These are phyloP conservation scores for Colletotrichum costaricense DNA, from an alignment of 2,329 filamentous ascomycete species.

Conservation along the genomic window DNA sequence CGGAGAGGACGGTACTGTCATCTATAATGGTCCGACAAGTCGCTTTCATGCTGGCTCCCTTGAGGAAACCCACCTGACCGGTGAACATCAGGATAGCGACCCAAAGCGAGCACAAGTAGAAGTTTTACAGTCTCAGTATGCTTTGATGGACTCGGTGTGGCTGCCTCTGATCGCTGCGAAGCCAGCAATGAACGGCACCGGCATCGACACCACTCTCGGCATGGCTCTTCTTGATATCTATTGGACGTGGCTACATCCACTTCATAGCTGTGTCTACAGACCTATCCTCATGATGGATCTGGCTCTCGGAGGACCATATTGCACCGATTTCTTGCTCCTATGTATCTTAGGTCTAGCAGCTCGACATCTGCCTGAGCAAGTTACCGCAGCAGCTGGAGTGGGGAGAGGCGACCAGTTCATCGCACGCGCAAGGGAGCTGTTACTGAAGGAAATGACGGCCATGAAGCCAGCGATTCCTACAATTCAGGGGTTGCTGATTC, in stretches of 20 bases:
- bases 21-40: conserved; percentile 40
- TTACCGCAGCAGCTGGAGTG: background rate
- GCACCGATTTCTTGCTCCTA: conserved; percentile 38
- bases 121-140: conserved; percentile 27
- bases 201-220: conserved; percentile 29
- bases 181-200: conserved; percentile 32
- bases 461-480: conserved; percentile 29
- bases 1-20: conserved; percentile 37
- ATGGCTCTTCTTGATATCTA: conserved; percentile 38
- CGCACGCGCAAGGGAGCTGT: conserved; percentile 9
- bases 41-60: conserved; percentile 38
- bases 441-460: conserved; percentile 28
- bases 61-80: background rate
- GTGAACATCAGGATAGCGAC: background rate
- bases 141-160: conserved; percentile 35
- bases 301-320: conserved; percentile 37
- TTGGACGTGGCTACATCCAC: conserved; percentile 39
- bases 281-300: conserved; percentile 38
- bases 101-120: background rate
- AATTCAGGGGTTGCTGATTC: conserved; percentile 36
- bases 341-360: conserved; percentile 38
- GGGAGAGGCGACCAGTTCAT: conserved; percentile 13
- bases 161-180: conserved; percentile 28
- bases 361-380: conserved; percentile 28
- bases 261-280: conserved; percentile 38